Base-by-base conservation (phyloP, 1,284 basidiomycete species). In the Ceratobasidium theobromae region DNA sequence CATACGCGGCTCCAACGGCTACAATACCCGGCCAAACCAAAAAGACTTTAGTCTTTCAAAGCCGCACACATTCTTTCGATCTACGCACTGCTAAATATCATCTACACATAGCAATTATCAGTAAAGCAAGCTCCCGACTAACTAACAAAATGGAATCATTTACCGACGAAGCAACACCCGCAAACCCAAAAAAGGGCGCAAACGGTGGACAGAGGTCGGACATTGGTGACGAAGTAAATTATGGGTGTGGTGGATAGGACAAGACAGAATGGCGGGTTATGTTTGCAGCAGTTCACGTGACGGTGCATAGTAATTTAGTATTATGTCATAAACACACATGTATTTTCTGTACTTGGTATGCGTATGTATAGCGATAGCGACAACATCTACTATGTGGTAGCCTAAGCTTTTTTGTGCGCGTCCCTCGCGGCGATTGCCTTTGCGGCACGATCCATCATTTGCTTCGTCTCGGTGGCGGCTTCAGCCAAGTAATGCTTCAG, bases 1-100 rank as follows among this genome's bases (percentile, higher is more conserved):
- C 97, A 77, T 93, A 95, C 18, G 96, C 95, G 69, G 96, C 96
- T 70, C 97, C 96, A 49, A 97, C 81, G 71, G 95, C 82, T 74
- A 68, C 21, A 25, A n/a, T n/a, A n/a, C n/a, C n/a, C n/a, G n/a
- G n/a, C 4, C 5, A 21, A 49, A 18, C 4, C n/a, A 54, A 35
- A 23, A 11, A n/a, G 27, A 8, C 25, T 25, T 40, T n/a, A 46
- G 30, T 45, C 18, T 51, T 18, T 35, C 5, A 8, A 18, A 25
- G 38, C 6, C 23, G 66, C 49, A 40, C 28, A 41, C 23, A 23
- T 12, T 23, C 25, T 23, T 12, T 33, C 52, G 45, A 46, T 55
- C 51, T 51, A 80, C 84, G 71, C 73, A 93, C 91, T 93, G 79
- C 90, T 93, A 71, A 93, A 85, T 74, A 93, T 80, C 89, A 93